Percentiles rank a stretch among this genome's conserved stretches.
Evolutionary conservation across 176 grass and related monocot genomes (phyloP).

Genomic region (Aegilops umbellulata): DNA sequence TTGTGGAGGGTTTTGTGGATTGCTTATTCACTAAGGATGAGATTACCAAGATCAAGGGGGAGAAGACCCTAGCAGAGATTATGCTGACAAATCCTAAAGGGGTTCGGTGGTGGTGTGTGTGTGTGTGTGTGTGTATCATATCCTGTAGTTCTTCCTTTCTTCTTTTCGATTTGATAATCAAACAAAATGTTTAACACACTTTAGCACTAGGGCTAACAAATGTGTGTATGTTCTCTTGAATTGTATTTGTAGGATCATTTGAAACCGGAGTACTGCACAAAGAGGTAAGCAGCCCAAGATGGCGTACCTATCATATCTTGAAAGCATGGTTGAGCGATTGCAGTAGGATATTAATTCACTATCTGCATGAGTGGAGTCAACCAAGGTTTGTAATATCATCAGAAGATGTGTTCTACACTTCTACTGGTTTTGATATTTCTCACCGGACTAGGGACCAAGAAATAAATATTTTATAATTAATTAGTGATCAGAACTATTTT

Average conservation of each 20-base stretch:
- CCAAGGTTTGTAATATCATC: not conserved
- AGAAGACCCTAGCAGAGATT: not conserved
- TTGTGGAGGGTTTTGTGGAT: not conserved
- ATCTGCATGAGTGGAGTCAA: not conserved
- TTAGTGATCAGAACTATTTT: not conserved
- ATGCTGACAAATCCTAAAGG: conserved; percentile 40
- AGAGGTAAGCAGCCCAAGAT: conserved; percentile 4
- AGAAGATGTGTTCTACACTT: not conserved
- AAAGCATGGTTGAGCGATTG: conserved; percentile 13
- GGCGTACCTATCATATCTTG: conserved; percentile 27
- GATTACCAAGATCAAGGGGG: not conserved
- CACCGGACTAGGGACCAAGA: too few relatives aligned
- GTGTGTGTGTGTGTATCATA: too few relatives aligned
- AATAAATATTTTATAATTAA: not conserved
- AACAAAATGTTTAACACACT: too few relatives aligned
- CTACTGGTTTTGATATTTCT: not conserved
- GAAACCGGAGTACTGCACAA: too few relatives aligned
- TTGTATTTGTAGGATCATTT: conserved; percentile 25
- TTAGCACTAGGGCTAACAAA: too few relatives aligned
- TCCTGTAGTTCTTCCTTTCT: too few relatives aligned
- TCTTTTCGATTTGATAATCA: too few relatives aligned
- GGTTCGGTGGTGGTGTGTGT: too few relatives aligned
- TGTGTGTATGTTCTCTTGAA: not conserved
- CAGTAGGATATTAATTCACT: not conserved
- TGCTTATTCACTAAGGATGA: not conserved